These are phyloP conservation scores for Penicillium canariense DNA, from an alignment of 495 filamentous ascomycete species.

Conservation along the genomic window DNA sequence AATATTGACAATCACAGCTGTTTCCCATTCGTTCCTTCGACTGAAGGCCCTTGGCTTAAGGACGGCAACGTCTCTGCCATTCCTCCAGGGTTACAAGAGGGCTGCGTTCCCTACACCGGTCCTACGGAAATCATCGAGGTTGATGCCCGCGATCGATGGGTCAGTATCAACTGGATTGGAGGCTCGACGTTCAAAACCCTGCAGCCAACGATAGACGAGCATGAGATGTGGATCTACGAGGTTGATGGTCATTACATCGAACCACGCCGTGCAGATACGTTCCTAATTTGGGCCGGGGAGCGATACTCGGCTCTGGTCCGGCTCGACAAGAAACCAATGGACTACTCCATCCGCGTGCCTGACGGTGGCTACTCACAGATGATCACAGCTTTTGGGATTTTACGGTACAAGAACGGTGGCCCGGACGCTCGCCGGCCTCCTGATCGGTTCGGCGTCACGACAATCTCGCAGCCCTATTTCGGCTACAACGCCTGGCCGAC, in stretches of 20 bases:
- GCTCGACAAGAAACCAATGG: constrained; percentile 30
- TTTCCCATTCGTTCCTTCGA: neutral
- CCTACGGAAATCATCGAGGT: constrained; percentile 31
- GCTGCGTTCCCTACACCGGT: constrained; percentile 39
- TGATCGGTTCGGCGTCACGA: too few relatives aligned
- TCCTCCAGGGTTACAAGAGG: constrained; percentile 25
- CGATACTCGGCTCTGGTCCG: constrained; percentile 38
- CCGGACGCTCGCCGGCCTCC: neutral
- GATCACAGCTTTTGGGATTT: neutral
- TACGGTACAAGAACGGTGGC: neutral
- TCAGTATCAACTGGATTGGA: constrained; percentile 49
- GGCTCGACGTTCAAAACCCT: constrained; percentile 36
- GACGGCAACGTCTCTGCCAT: constrained; percentile 28
- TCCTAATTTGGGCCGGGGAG: constrained; percentile 33
- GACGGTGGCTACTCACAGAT: neutral
- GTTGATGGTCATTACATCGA: constrained; percentile 40
- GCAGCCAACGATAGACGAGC: constrained; percentile 43
- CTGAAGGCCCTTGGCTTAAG: neutral
- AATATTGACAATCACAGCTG: neutral
- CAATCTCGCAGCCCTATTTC: too few relatives aligned
- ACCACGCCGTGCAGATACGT: constrained; percentile 27
- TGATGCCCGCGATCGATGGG: constrained; percentile 36
- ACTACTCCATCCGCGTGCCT: constrained; percentile 33
- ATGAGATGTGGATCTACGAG: constrained; percentile 42
- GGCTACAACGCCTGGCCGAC: too few relatives aligned